Evolutionary conservation across 192 early-diverging fungal genomes (phyloP), one percentile per base, ranked within the genome.

Genomic region (Coemansia sp.): DNA sequence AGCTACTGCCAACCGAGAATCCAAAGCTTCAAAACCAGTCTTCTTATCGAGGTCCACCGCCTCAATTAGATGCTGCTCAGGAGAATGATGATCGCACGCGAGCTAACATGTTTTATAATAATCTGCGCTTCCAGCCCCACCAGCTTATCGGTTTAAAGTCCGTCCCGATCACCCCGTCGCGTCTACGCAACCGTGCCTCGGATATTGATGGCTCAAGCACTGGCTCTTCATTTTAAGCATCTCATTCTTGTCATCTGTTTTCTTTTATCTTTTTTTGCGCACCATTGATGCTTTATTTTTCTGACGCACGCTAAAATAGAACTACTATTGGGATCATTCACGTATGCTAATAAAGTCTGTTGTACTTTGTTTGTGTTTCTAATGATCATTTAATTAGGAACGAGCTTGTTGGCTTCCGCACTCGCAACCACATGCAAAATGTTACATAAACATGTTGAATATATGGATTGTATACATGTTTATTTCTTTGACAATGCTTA

Each of bases 141-240:
- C 57, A 69, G 32, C 52, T 57, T 56, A 22, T 61, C 30, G 68
- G 68, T 4, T 30, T 74, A 31, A 68, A 58, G 20, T 32, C 78
- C 0, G 58, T 67, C 5, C 78, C 78, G 20, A 57, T 72, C 23
- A 81, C 69, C n/a, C 73, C 78, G 4, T 81, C 78, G 24, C 62
- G 64, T 19, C 67, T 81, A 30, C 78, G 78, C 31, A 72, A 81
- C 57, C 70, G 69, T 32, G 32, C 65, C 4, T 81, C 78, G 0
- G 78, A 81, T 22, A 54, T 64, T 39, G 63, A 67, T 46, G 51
- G 62, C 51, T 72, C 75, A 42, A 72, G 75, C 59, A 73, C 36
- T 33, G 70, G 70, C 6, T 78, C 75, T 2, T 76, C 74, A n/a
- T 27, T 57, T 54, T 51, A 42, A 54, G 19, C 27, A 25, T 31